Evolutionary conservation across 73 alveolate genomes (phyloP).

Genomic region (Tetrahymena elliotti): DNA sequence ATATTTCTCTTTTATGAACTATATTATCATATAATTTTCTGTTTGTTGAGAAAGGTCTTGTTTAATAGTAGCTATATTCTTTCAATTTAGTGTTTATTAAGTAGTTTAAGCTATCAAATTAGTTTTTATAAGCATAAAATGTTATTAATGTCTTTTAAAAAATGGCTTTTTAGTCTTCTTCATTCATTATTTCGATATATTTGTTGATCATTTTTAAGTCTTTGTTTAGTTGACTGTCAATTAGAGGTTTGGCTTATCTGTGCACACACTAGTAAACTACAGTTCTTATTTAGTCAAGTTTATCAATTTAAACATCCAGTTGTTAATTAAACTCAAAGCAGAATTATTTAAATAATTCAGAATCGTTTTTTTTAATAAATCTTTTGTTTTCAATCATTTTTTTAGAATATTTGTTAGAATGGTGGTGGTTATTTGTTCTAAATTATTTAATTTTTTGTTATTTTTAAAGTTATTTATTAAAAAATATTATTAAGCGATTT

Average conservation of each 20-base stretch:
- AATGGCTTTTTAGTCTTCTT: not conserved
- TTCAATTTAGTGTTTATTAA: not conserved
- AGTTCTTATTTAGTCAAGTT: not conserved
- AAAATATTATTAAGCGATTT: too few species aligned
- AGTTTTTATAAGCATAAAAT: not conserved
- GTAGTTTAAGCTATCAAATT: not conserved
- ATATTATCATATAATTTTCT: not conserved
- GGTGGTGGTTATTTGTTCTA: not conserved
- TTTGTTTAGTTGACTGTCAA: not conserved
- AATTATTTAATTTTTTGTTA: too few species aligned
- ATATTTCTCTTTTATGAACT: not conserved
- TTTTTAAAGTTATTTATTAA: not conserved
- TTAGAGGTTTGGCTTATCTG: not conserved
- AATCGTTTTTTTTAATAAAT: not conserved
- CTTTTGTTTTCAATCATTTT: not conserved
- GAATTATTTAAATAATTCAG: not conserved
- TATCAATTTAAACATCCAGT: not conserved
- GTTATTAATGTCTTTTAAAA: not conserved
- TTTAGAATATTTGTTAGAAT: too few species aligned
- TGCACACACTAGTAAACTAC: not conserved
- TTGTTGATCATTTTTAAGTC: not conserved
- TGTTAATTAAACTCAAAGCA: not conserved
- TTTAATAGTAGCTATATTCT: not conserved
- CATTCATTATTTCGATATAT: not conserved
- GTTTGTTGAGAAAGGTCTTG: not conserved